These are phyloP conservation scores for Aspergillus felis DNA, from an alignment of 2,329 filamentous ascomycete species.

Conservation along the genomic window DNA sequence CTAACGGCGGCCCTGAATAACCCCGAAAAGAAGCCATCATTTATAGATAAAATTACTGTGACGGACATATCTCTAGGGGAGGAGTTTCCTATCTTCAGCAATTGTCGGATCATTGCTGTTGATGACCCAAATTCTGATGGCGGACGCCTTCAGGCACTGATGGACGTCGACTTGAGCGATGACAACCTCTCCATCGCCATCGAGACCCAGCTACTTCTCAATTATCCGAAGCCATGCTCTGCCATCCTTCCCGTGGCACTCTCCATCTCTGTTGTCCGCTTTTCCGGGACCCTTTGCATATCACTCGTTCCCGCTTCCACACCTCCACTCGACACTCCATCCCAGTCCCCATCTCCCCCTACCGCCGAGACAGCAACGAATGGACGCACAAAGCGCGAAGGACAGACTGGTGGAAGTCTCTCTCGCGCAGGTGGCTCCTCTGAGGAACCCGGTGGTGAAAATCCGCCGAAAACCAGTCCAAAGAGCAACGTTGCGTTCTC, in stretches of 20 bases:
- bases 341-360: constrained; percentile 27
- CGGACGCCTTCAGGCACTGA: constrained; percentile 80
- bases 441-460: constrained; percentile 6
- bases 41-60: constrained; percentile 87
- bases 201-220: constrained; percentile 89
- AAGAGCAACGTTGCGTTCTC: constrained; percentile 88
- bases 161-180: constrained; percentile 92
- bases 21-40: constrained; percentile 79
- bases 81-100: constrained; percentile 98
- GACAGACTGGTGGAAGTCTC: constrained; percentile 10
- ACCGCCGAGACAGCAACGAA: constrained; percentile 13
- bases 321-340: constrained; percentile 32
- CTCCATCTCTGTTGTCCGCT: constrained; percentile 85
- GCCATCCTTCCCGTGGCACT: constrained; percentile 89
- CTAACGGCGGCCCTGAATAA: constrained; percentile 84
- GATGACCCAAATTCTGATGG: constrained; percentile 56
- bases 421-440: not conserved
- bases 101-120: constrained; percentile 91
- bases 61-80: constrained; percentile 93
- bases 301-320: constrained; percentile 74
- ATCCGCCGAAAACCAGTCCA: constrained; percentile 49
- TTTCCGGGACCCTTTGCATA: constrained; percentile 89
- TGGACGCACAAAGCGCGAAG: constrained; percentile 3
- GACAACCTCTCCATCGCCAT: constrained; percentile 90
- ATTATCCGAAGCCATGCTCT: constrained; percentile 86